Evolutionary conservation across 768 basidiomycete species (phyloP).

Genomic region (Clitopilus passeckerianus): DNA sequence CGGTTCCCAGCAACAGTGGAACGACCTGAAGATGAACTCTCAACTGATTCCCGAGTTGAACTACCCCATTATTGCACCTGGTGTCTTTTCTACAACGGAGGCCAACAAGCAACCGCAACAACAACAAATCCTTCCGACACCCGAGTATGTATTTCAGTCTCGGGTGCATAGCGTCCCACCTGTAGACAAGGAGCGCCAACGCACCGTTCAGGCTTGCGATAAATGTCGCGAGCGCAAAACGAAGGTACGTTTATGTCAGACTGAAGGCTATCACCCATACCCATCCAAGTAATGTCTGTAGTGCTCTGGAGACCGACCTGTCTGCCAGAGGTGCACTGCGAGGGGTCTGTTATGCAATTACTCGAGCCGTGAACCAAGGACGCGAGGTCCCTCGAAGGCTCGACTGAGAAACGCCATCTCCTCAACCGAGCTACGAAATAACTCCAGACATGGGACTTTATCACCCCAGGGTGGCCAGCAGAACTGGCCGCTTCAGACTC

Average conservation of each 20-base stretch:
- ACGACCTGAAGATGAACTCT: background rate
- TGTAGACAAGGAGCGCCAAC: conserved; percentile 24
- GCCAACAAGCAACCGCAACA: conserved; percentile 5
- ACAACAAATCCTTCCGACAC: conserved; percentile 9
- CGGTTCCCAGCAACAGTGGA: background rate
- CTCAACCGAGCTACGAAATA: conserved; percentile 14
- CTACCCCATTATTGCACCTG: conserved; percentile 5
- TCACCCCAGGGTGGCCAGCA: background rate
- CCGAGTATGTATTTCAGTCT: conserved; percentile 8
- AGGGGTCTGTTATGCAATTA: conserved; percentile 51
- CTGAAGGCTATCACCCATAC: no score
- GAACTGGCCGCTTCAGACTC: background rate
- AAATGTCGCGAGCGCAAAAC: conserved; percentile 56
- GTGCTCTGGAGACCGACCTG: conserved; percentile 56
- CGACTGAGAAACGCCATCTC: conserved; percentile 21
- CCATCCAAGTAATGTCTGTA: conserved; percentile 15
- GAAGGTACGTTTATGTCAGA: conserved; percentile 30
- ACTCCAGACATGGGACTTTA: background rate
- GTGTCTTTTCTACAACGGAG: conserved; percentile 2
- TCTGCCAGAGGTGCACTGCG: conserved; percentile 43
- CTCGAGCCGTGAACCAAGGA: conserved; percentile 31
- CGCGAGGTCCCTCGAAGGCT: conserved; percentile 24
- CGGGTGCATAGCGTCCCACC: conserved; percentile 11
- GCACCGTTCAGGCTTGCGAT: conserved; percentile 51
- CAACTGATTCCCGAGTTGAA: background rate